Percentiles rank a stretch among this genome's conserved stretches.
Evolutionary conservation across 2,329 filamentous ascomycete species (phyloP).

Genomic region (Phialophora tarda): DNA sequence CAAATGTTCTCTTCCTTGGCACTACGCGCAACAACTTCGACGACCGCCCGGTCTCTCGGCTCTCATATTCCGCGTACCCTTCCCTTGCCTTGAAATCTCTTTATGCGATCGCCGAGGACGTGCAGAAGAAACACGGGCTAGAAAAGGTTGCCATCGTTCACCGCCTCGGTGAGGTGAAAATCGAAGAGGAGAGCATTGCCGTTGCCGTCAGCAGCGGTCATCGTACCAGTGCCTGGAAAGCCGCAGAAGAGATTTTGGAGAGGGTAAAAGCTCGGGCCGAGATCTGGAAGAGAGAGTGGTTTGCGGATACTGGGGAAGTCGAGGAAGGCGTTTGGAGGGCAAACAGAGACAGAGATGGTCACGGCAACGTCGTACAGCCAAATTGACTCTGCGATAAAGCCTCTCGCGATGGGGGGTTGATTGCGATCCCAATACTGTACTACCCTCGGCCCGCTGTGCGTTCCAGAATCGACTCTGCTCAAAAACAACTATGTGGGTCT

Average conservation of each 20-base stretch:
- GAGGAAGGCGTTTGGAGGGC: conserved; percentile 40
- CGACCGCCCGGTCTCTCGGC: conserved; percentile 48
- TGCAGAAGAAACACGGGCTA: conserved; percentile 67
- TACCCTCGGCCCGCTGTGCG: not conserved
- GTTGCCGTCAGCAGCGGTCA: conserved; percentile 86
- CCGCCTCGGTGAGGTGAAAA: conserved; percentile 80
- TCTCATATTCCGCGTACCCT: conserved; percentile 54
- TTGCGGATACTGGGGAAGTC: conserved; percentile 38
- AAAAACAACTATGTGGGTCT: not conserved
- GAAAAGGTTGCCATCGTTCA: conserved; percentile 80
- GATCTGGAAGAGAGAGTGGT: conserved; percentile 60
- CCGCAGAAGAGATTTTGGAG: conserved; percentile 88
- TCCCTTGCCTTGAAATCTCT: conserved; percentile 51
- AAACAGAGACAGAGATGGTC: conserved; percentile 37
- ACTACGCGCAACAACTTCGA: conserved; percentile 54
- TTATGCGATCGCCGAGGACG: conserved; percentile 46
- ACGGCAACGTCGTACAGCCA: conserved; percentile 27
- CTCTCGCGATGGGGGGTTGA: not conserved
- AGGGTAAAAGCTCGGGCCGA: conserved; percentile 85
- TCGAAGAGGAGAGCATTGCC: conserved; percentile 91
- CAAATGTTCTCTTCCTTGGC: conserved; percentile 55
- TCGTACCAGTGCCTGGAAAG: conserved; percentile 81
- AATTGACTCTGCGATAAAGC: not conserved
- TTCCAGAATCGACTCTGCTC: not conserved
- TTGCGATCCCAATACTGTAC: not conserved